Evolutionary conservation across 2,329 filamentous ascomycete genomes (phyloP), one percentile per base, ranked within the genome.

Genomic region (Torrubiellomyces zombiae): DNA sequence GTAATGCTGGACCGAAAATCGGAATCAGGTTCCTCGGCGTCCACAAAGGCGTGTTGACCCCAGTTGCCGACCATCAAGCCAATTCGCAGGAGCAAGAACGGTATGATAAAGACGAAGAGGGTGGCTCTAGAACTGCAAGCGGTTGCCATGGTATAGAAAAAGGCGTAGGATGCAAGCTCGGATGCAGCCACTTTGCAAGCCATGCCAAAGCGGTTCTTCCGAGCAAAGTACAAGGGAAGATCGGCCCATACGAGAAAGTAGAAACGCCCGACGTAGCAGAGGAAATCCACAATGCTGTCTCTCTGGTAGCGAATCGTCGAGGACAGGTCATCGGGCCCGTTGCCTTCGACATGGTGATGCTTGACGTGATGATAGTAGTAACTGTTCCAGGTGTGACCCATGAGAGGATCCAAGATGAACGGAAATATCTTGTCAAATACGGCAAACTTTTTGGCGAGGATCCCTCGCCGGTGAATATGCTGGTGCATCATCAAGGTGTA

Each of bases 331-430:
- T 74, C 63, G 0, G 77, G 76, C 0, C 79, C 79, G 38, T 86
- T 86, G 32, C 70, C 75, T 50, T 85, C 79, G 28, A 85, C 71
- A 36, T 86, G 79, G 42, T 86, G 79, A 42, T 83, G 77, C 55
- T 86, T 86, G 42, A 85, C 76, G 40, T 86, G 79, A 43, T 86
- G 79, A 42, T 82, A 85, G 45, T 66, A 86, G 51, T 86, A 86
- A 2, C 73, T 75, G 50, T 86, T 81, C 76, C 77, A 83, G 0
- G 78, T 83, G 41, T 86, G 79, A 8, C 79, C 79, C 66, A 82
- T 76, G 28, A 86, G 50, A 0, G 78, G 78, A 36, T 83, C 75
- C 8, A 69, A 55, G 20, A 85, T 47, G 42, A 82, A 86, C 0
- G 79, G 79, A 37, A 83, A 85, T 2, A 60, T 26, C 5, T 49